These are phyloP conservation scores for Sporobolomyces roseus DNA, from an alignment of 768 basidiomycete species.

Conservation along the genomic window DNA sequence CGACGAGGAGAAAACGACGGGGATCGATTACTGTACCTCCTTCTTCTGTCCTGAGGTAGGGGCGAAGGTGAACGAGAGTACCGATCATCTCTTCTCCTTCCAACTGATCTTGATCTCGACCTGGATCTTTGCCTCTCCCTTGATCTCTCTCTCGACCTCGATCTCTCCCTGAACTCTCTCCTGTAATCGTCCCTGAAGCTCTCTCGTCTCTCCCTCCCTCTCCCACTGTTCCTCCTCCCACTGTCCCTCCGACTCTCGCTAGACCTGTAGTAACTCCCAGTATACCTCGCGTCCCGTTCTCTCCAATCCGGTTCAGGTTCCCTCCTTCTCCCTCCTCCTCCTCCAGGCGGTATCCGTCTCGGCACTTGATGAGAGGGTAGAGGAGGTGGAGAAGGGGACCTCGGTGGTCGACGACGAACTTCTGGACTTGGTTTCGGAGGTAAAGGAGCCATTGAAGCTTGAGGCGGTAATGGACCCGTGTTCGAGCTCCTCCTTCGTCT, in stretches of 20 bases:
- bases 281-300: conserved; percentile 26
- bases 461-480: no score
- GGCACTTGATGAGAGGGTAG: no score
- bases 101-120: neutral
- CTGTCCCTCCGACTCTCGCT: conserved; percentile 13
- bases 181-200: neutral
- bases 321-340: neutral
- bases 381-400: neutral
- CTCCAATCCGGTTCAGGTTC: conserved; percentile 36
- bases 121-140: conserved; percentile 1
- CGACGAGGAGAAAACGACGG: neutral
- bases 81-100: neutral
- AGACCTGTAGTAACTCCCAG: conserved; percentile 16
- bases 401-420: neutral
- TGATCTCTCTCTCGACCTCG: neutral
- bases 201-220: conserved; percentile 11
- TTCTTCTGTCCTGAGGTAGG: neutral
- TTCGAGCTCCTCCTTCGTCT: conserved; percentile 2
- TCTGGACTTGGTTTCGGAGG: neutral
- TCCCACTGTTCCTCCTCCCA: conserved; percentile 1
- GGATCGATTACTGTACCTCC: neutral
- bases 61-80: neutral
- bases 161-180: neutral
- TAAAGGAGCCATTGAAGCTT: no score
- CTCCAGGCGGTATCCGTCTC: neutral